Evolutionary conservation across 2,329 filamentous ascomycete species (phyloP), one percentile per base, ranked within the genome.

Genomic region (Colletotrichum endophyticum): DNA sequence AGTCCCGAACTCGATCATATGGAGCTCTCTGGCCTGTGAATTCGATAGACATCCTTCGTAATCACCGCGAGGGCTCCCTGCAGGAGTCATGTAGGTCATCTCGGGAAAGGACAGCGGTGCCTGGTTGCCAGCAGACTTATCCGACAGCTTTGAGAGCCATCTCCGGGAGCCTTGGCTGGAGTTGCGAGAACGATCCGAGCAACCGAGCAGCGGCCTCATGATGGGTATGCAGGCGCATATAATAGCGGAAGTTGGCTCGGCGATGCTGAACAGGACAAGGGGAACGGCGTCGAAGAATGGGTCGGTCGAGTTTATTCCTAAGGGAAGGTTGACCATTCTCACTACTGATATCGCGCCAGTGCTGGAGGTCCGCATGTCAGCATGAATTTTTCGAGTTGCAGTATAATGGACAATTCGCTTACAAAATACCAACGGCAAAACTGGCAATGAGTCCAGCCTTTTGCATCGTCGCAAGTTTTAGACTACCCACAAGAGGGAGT

Each of bases 401-500:
- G 3, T 5, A 5, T 2, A 3, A 44, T 15, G 32, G 32, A 0
- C 32, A 7, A 15, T 15, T 5, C 19, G 61, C 78, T 64, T 53
- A 79, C 77, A 77, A 72, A 12, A 74, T 67, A 4, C 78, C 77
- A 2, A 79, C 68, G 4, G 63, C 66, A 9, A 79, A 79, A 8
- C 73, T 66, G 4, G 49, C 64, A 5, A 66, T 72, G 5, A 78
- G 27, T 2, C 73, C 66, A 13, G 49, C 12, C 19, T 77, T 79
- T 59, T 77, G 77, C 56, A 53, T 64, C 13, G 57, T 39, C 5
- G 56, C 56, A 27, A 78, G 66, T 5, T 69, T 75, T 11, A 78
- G 44, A 3, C n/a, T 28, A 7, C 34, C 22, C 3, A 79, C 34
- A 2, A 78, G 44, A 15, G 66, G 34, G 6, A 79, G 30, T 0